A percentile compares a stretch with the other conserved stretches of the same genome.
Evolutionary conservation across 495 filamentous ascomycete species (phyloP).

Genomic region (Zalerion maritima): DNA sequence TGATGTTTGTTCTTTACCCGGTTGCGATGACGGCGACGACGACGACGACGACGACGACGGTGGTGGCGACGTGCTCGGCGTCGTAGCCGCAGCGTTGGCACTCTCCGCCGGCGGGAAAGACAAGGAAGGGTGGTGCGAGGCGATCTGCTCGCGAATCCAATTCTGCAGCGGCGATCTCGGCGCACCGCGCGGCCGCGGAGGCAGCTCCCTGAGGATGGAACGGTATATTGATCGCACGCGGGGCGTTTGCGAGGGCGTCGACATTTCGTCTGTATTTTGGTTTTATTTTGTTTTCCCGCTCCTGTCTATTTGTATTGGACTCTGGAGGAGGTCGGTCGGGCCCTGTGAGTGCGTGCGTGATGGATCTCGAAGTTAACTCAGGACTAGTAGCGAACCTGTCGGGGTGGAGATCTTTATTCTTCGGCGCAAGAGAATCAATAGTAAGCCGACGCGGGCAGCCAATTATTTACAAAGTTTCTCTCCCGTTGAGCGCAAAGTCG

Average conservation of each 20-base stretch:
- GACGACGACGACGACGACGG: conserved; percentile 2
- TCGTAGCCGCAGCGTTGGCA: conserved; percentile 6
- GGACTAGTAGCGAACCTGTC: neutral
- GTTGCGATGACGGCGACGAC: too few relatives aligned
- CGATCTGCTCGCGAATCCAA: conserved; percentile 40
- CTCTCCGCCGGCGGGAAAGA: conserved; percentile 9
- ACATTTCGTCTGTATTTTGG: conserved; percentile 9
- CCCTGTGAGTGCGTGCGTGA: neutral
- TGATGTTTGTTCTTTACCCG: too few relatives aligned
- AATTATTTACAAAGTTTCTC: too few relatives aligned
- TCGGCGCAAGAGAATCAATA: neutral
- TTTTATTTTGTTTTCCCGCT: neutral
- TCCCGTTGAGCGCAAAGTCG: too few relatives aligned
- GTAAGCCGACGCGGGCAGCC: too few relatives aligned
- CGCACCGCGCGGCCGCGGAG: conserved; percentile 39
- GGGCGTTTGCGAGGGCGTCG: conserved; percentile 27
- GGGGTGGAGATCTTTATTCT: neutral
- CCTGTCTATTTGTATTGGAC: too few relatives aligned
- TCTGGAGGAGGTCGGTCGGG: neutral
- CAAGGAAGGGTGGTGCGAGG: conserved; percentile 18
- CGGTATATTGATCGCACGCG: conserved; percentile 81
- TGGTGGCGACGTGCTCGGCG: conserved; percentile 3
- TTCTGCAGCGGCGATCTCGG: conserved; percentile 43
- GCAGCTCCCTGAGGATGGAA: conserved; percentile 79
- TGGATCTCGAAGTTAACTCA: conserved; percentile 3